phyloP scores from a whole-genome alignment of 1,139 yeast species.

The Magnusiomyces suaveolens region DNA sequence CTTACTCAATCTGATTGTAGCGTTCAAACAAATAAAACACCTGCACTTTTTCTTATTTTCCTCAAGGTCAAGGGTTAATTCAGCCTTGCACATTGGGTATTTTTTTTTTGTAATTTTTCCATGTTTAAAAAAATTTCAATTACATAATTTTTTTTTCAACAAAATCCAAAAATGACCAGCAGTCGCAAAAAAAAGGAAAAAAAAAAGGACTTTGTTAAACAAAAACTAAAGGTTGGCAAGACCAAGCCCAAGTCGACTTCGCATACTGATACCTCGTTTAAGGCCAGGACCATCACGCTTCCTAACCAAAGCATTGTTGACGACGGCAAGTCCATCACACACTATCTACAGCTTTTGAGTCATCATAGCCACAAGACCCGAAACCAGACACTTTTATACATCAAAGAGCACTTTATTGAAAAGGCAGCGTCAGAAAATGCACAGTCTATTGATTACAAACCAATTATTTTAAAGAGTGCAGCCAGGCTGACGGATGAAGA shows the following conservation, averaged over 20 bases:
- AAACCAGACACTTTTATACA: conserved; percentile 52
- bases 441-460: conserved; percentile 37
- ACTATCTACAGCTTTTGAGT: conserved; percentile 49
- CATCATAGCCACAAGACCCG: conserved; percentile 71
- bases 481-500: conserved; percentile 57
- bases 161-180: conserved; percentile 23
- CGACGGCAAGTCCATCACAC: conserved; percentile 9
- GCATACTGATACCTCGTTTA: conserved; percentile 77
- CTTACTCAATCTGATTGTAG: too few species aligned
- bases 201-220: conserved; percentile 53
- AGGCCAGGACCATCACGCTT: conserved; percentile 42
- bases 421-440: neutral
- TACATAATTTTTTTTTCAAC: neutral
- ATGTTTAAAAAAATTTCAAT: too few species aligned
- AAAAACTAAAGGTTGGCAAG: conserved; percentile 81
- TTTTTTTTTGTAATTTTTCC: neutral
- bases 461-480: conserved; percentile 45
- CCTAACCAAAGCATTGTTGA: conserved; percentile 27
- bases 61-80: too few species aligned
- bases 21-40: too few species aligned
- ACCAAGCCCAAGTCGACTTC: conserved; percentile 59
- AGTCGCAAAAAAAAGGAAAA: conserved; percentile 52
- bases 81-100: too few species aligned
- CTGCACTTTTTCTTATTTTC: too few species aligned
- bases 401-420: conserved; percentile 19